Evolutionary conservation across 441 rosid genomes (phyloP).

Genomic region (Biscutella laevigata): DNA sequence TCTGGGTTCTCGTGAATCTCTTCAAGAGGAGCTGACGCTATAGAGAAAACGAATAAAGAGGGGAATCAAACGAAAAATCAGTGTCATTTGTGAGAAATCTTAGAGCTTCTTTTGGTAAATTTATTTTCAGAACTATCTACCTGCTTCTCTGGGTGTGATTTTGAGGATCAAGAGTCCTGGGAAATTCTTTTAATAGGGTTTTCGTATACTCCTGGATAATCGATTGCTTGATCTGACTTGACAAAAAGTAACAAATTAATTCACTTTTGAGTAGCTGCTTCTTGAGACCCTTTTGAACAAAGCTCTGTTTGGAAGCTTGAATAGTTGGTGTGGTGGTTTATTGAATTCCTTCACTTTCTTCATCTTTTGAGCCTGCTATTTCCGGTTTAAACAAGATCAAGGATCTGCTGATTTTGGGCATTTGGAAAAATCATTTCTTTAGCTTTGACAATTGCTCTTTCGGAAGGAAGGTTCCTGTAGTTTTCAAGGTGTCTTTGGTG

Average conservation of each 20-base stretch:
- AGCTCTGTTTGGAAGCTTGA: slow-evolving; percentile 17
- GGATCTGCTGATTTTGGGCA: slow-evolving; percentile 13
- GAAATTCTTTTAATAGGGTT: neutral
- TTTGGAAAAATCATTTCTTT: neutral
- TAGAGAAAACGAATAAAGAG: neutral
- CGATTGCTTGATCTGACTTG: slow-evolving; percentile 16
- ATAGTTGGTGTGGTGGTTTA: slow-evolving; percentile 14
- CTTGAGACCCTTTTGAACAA: neutral
- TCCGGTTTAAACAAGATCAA: neutral
- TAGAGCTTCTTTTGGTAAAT: neutral
- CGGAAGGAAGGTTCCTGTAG: neutral
- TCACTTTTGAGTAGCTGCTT: slow-evolving; percentile 18
- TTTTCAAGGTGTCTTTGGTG: slow-evolving; percentile 12
- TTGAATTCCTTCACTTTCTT: slow-evolving; percentile 12
- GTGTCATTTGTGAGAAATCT: slow-evolving; percentile 19
- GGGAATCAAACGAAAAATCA: slow-evolving; percentile 11
- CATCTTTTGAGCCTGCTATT: neutral
- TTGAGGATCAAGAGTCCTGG: too few species aligned
- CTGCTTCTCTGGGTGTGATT: slow-evolving; percentile 9
- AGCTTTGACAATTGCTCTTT: neutral
- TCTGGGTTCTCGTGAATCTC: slow-evolving; percentile 14
- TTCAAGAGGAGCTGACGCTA: slow-evolving; percentile 8
- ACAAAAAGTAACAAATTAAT: neutral
- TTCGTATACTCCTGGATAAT: slow-evolving; percentile 6
- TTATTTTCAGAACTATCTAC: slow-evolving; percentile 2